Conservation (phyloP, 495 filamentous ascomycete species). For the Hypoxylon fuscum region DNA sequence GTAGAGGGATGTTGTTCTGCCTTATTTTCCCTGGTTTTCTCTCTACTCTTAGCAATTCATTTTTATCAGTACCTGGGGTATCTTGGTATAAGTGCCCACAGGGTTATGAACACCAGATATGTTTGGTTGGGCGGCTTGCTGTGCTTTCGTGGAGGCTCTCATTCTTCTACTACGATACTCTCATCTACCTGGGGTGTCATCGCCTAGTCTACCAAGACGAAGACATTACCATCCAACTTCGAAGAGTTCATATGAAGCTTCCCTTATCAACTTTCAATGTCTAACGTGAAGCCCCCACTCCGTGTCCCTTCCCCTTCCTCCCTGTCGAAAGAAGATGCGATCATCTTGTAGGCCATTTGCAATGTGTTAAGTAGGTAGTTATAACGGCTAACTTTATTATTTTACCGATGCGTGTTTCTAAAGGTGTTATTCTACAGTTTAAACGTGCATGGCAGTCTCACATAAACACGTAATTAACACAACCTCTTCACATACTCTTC, state of each 20-base stretch:
- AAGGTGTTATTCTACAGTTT: too few species aligned
- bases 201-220: background rate
- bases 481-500: too few species aligned
- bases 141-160: background rate
- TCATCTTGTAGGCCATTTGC: too few species aligned
- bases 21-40: conserved; percentile 3
- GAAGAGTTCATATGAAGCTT: background rate
- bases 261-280: too few species aligned
- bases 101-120: background rate
- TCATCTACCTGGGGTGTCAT: background rate
- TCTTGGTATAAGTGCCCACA: background rate
- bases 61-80: conserved; percentile 6
- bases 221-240: background rate
- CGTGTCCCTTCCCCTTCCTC: too few species aligned
- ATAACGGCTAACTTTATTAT: too few species aligned
- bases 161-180: background rate
- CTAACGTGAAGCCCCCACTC: too few species aligned
- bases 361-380: too few species aligned
- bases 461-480: too few species aligned
- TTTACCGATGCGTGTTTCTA: too few species aligned
- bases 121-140: background rate
- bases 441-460: too few species aligned
- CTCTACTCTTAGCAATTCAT: background rate
- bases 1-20: background rate
- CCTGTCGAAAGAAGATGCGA: too few species aligned